These are phyloP conservation scores for Cyberlindnera saturnus DNA, from an alignment of 805 yeast genomes.

Conservation along the genomic window DNA sequence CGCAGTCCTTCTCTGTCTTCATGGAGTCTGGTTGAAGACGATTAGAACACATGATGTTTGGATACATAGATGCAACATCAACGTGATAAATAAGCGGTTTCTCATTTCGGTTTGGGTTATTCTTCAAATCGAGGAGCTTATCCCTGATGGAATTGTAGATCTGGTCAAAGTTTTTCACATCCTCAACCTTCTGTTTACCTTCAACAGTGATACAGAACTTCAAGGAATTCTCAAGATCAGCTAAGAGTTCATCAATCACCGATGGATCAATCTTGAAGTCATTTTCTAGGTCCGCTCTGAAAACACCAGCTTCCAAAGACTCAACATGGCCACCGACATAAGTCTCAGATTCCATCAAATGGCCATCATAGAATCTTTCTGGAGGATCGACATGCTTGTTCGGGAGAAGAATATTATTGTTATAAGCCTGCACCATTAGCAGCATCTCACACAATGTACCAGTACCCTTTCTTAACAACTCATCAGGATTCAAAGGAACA, in stretches of 20 bases:
- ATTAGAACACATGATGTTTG: conserved; percentile 96
- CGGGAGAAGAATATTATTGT: conserved; percentile 71
- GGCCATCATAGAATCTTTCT: conserved; percentile 95
- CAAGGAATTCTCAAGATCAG: conserved; percentile 69
- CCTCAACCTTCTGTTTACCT: conserved; percentile 62
- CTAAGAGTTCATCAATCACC: conserved; percentile 73
- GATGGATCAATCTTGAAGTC: conserved; percentile 75
- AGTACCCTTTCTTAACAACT: conserved; percentile 92
- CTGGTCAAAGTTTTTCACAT: conserved; percentile 76
- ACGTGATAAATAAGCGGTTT: conserved; percentile 91
- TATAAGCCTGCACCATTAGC: conserved; percentile 91
- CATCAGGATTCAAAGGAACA: conserved; percentile 95
- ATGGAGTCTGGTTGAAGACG: conserved; percentile 97
- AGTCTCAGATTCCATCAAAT: conserved; percentile 88
- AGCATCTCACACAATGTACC: conserved; percentile 99
- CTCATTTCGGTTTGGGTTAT: conserved; percentile 62
- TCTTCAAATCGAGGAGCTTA: conserved; percentile 52
- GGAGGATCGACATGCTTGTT: conserved; percentile 91
- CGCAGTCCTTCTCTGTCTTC: conserved; percentile 92
- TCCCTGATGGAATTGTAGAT: conserved; percentile 52
- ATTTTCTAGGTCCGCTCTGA: conserved; percentile 76
- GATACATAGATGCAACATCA: conserved; percentile 99
- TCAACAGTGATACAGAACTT: conserved; percentile 83
- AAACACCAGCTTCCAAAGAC: conserved; percentile 95
- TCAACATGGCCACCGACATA: conserved; percentile 99